These are phyloP conservation scores for Camelina laxa DNA, from an alignment of 345 rosid genomes.

Conservation along the genomic window DNA sequence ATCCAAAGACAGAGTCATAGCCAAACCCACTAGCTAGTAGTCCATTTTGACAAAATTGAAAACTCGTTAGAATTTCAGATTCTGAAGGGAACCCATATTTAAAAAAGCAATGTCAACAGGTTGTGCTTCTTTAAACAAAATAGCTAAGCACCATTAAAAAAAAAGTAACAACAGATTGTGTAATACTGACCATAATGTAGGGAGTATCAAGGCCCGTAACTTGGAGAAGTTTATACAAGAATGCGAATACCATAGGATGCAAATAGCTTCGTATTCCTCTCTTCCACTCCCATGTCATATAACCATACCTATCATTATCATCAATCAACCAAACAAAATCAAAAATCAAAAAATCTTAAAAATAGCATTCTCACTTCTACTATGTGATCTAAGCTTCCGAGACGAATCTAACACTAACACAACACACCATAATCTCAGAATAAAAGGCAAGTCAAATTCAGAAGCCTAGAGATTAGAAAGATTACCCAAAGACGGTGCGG, in stretches of 20 bases:
- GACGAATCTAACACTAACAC: too few species aligned
- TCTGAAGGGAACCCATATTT: not conserved
- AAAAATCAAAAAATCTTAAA: too few species aligned
- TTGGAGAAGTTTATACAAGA: slow-evolving; percentile 69
- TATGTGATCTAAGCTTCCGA: not conserved
- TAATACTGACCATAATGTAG: slow-evolving; percentile 64
- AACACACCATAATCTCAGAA: not conserved
- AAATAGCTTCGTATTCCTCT: slow-evolving; percentile 86
- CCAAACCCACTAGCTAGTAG: not conserved
- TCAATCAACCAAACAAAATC: slow-evolving; percentile 1
- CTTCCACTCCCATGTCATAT: slow-evolving; percentile 96
- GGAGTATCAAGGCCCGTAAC: slow-evolving; percentile 73
- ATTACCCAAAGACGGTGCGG: slow-evolving; percentile 76
- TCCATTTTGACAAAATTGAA: not conserved
- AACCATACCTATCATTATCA: slow-evolving; percentile 68
- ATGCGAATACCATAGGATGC: slow-evolving; percentile 84
- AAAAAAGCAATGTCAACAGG: not conserved
- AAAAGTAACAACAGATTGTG: too few species aligned
- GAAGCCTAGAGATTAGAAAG: not conserved
- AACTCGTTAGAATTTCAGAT: not conserved
- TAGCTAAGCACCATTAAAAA: too few species aligned
- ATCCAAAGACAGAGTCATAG: not conserved
- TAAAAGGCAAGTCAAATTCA: not conserved
- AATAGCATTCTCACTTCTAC: not conserved
- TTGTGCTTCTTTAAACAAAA: not conserved